phyloP scores from a whole-genome alignment of 179 eudicot species.

The Drosera spatulata region DNA sequence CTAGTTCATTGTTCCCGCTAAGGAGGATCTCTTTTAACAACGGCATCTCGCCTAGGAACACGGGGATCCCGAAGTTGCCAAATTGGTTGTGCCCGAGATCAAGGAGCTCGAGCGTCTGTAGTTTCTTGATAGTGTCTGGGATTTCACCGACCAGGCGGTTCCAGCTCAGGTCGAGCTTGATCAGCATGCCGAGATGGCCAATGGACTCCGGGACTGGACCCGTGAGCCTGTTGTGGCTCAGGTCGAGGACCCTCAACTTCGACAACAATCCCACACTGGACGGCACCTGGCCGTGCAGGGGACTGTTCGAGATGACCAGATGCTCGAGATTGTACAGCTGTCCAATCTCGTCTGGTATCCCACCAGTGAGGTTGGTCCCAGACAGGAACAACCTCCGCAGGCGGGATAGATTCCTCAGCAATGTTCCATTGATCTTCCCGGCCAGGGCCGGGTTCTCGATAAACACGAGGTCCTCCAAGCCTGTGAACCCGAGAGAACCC shows the following conservation, averaged over 20 bases:
- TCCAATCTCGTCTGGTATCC: conserved; percentile 64
- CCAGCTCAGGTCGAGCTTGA: conserved; percentile 73
- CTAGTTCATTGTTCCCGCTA: too few relatives aligned
- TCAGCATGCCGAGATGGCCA: conserved; percentile 29
- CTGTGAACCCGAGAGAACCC: too few relatives aligned
- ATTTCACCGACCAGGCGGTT: conserved; percentile 61
- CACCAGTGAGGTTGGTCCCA: conserved; percentile 38
- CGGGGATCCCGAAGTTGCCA: too few relatives aligned
- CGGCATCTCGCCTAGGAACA: too few relatives aligned
- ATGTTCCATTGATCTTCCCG: too few relatives aligned
- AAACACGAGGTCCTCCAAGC: too few relatives aligned
- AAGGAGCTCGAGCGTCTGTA: conserved; percentile 52
- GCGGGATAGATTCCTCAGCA: too few relatives aligned
- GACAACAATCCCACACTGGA: conserved; percentile 65
- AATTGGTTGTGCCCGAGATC: conserved; percentile 20
- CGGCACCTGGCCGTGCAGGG: conserved; percentile 63
- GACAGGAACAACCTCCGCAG: conserved; percentile 4
- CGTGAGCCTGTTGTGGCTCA: conserved; percentile 60
- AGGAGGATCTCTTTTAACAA: too few relatives aligned
- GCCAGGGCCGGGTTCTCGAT: too few relatives aligned
- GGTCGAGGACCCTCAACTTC: conserved; percentile 42
- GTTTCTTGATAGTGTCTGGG: conserved; percentile 26
- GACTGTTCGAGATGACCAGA: conserved; percentile 75
- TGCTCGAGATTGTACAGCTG: conserved; percentile 39
- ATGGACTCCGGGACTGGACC: conserved; percentile 58